Conservation (phyloP, 2,329 filamentous ascomycete genomes). For the Pyrenophora teres region DNA sequence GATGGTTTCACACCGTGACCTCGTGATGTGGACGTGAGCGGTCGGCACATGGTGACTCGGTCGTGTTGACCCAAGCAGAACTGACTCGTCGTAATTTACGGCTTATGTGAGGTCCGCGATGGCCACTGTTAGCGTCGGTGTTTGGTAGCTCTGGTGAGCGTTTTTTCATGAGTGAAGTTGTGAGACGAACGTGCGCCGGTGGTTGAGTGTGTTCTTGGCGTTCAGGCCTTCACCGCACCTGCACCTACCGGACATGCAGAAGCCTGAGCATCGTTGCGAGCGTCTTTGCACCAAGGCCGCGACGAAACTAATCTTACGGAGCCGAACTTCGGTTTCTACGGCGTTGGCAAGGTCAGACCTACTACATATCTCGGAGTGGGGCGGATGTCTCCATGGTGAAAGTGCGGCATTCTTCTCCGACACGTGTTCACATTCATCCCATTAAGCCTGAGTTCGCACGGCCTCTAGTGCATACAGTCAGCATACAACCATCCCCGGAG, state of each 20-base stretch:
- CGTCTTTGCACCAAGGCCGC: background rate
- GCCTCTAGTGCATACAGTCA: slow-evolving; percentile 7
- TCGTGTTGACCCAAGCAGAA: slow-evolving; percentile 2
- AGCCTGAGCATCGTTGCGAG: slow-evolving; percentile 1
- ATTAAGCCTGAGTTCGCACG: background rate
- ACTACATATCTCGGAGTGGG: slow-evolving; percentile 2
- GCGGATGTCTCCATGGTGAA: slow-evolving; percentile 1
- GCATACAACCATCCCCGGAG: background rate
- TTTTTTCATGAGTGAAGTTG: slow-evolving; percentile 1
- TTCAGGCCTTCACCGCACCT: background rate
- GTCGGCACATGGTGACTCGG: slow-evolving; percentile 2
- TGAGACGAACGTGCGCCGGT: background rate
- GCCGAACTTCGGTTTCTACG: slow-evolving; percentile 1
- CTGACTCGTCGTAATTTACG: background rate
- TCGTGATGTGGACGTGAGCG: background rate
- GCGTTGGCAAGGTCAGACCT: slow-evolving; percentile 1
- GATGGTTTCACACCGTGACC: no score
- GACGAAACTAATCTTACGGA: slow-evolving; percentile 1
- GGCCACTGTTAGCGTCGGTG: background rate
- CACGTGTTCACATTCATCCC: slow-evolving; percentile 11
- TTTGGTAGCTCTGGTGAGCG: slow-evolving; percentile 3
- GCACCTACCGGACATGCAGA: background rate
- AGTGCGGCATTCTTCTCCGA: slow-evolving; percentile 4
- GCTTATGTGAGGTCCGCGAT: background rate
- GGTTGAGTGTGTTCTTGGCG: slow-evolving; percentile 3